Base-by-base conservation (phyloP, 176 grass and related monocot genomes). In the Avena atlantica region DNA sequence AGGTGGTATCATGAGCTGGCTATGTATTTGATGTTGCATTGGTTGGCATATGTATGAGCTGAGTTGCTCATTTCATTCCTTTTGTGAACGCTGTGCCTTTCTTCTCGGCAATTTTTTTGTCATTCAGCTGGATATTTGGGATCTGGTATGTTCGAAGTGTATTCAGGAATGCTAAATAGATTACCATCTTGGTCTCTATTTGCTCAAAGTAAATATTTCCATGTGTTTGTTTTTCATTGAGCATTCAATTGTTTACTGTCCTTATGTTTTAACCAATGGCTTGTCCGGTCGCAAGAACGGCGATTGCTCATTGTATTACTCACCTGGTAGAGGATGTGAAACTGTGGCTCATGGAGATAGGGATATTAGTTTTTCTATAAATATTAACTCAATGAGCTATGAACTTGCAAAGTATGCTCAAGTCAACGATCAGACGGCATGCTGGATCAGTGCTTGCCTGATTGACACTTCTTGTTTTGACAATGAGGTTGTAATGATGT, bases 1-100 rank as follows among this genome's bases (percentile, higher is more conserved):
- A 91, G 75, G 78, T 89, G 84, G 88, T 91, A 70, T 88, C 88
- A 65, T 97, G 84, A 97, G 6, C 52, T 45, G 25, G 79, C 19
- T 82, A 68, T 85, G 76, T 81, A 60, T 21, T 76, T 12, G 9
- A 31, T 58, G 67, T 84, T 88, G 66, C 70, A 45, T 83, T 78
- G 52, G 17, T 86, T 82, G 45, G 37, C 83, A 72, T 82, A 60
- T 91, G 60, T 93, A 90, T 76, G 79, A 83, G 59, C 75, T 77
- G 67, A 80, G 85, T 51, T n/a, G 40, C 86, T 80, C 64, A 6
- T 75, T 83, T 76, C 61, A 42, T 81, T 86, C 80, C 69, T 84
- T 88, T 76, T 72, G 71, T 81, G 83, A 76, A 86, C 74, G 57
- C 5, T 85, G 20, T 34, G 63, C 81, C 70, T 57, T 85, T 49